phyloP scores from a whole-genome alignment of 2,329 filamentous ascomycete species.

The Alternaria panax region DNA sequence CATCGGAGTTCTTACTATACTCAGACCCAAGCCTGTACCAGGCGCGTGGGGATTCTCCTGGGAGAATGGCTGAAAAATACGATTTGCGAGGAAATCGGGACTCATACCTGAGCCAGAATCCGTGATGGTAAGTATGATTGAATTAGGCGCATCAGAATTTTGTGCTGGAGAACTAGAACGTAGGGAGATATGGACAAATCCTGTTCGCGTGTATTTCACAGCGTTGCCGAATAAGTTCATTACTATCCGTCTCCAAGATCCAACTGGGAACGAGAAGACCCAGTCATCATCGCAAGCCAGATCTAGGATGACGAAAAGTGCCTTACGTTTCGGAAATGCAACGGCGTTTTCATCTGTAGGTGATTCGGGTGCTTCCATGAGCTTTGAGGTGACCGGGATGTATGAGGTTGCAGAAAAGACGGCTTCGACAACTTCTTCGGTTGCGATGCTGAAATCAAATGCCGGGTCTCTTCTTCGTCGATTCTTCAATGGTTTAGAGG shows the following conservation, averaged over 20 bases:
- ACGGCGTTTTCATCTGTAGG: slow-evolving; percentile 6
- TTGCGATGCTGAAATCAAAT: slow-evolving; percentile 30
- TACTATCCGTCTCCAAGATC: slow-evolving; percentile 46
- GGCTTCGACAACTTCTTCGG: slow-evolving; percentile 36
- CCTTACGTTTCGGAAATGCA: slow-evolving; percentile 20
- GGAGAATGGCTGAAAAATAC: slow-evolving; percentile 45
- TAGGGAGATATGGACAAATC: slow-evolving; percentile 40
- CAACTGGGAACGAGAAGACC: slow-evolving; percentile 52
- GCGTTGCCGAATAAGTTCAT: slow-evolving; percentile 51
- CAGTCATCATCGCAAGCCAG: slow-evolving; percentile 45
- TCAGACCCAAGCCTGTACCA: slow-evolving; percentile 40
- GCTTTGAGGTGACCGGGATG: slow-evolving; percentile 19
- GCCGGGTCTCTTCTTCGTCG: slow-evolving; percentile 21
- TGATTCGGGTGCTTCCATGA: slow-evolving; percentile 13
- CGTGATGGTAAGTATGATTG: slow-evolving; percentile 46
- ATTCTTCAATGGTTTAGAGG: slow-evolving; percentile 42
- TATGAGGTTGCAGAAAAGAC: slow-evolving; percentile 47
- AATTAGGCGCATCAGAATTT: slow-evolving; percentile 10
- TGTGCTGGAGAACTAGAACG: slow-evolving; percentile 13
- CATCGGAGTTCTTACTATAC: neutral
- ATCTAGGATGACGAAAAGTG: slow-evolving; percentile 39
- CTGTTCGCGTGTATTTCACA: slow-evolving; percentile 45
- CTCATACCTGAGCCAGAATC: slow-evolving; percentile 48
- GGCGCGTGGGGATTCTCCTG: slow-evolving; percentile 40
- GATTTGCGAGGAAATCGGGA: slow-evolving; percentile 40